Conservation (phyloP, 768 basidiomycete species). For the Boletus sensibilis region DNA sequence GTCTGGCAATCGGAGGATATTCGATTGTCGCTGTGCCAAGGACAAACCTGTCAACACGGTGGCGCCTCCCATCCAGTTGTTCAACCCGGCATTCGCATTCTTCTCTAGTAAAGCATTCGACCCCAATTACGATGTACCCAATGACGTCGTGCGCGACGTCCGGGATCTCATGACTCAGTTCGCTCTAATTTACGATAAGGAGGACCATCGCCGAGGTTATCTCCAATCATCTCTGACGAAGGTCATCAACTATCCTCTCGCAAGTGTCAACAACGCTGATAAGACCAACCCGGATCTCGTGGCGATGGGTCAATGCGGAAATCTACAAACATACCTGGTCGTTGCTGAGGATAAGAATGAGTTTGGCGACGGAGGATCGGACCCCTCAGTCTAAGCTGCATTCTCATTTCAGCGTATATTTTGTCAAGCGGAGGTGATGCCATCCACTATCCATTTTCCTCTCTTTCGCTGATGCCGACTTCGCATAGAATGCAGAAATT, state of each 20-base stretch:
- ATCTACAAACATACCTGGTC: not conserved
- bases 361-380: slow-evolving; percentile 22
- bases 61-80: slow-evolving; percentile 9
- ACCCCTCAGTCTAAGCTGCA: slow-evolving; percentile 31
- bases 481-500: slow-evolving; percentile 9
- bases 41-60: not conserved
- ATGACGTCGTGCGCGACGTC: slow-evolving; percentile 3
- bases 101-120: slow-evolving; percentile 26
- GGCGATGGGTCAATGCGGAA: not conserved
- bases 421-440: slow-evolving; percentile 7
- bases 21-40: slow-evolving; percentile 10
- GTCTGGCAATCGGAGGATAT: not conserved
- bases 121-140: slow-evolving; percentile 1
- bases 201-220: not conserved
- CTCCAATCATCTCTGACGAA: not conserved
- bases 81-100: slow-evolving; percentile 27
- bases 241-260: not conserved
- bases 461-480: not conserved
- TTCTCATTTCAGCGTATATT: slow-evolving; percentile 23
- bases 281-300: slow-evolving; percentile 3
- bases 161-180: slow-evolving; percentile 14
- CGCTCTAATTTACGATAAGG: slow-evolving; percentile 10
- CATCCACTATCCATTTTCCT: not conserved
- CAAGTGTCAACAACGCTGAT: not conserved
- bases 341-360: slow-evolving; percentile 23